phyloP scores from a whole-genome alignment of 331 rosid genomes.

The Cucumis variabilis region DNA sequence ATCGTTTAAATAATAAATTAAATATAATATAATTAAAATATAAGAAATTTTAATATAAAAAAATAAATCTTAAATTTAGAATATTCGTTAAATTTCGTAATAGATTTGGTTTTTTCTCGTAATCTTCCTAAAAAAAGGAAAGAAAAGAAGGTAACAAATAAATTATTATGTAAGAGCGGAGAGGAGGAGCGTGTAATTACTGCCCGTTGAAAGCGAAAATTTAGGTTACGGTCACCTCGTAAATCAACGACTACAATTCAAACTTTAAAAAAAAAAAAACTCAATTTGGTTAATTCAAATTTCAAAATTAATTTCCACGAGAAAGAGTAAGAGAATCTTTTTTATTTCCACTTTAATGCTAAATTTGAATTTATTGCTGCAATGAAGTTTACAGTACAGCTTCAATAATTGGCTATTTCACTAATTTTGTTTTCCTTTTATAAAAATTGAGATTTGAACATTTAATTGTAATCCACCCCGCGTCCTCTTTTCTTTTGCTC shows the following conservation, averaged over 20 bases:
- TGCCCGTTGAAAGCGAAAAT: not conserved
- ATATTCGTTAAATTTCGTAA: too few species aligned
- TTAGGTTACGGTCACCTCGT: not conserved
- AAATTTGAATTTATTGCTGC: conserved; percentile 11
- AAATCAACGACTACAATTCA: not conserved
- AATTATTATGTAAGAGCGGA: not conserved
- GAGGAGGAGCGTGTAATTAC: not conserved
- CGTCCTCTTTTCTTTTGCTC: not conserved
- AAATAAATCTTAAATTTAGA: too few species aligned
- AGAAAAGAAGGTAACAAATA: too few species aligned
- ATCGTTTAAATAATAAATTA: too few species aligned
- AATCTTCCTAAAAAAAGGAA: too few species aligned
- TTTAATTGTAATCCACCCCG: not conserved
- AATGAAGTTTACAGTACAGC: not conserved
- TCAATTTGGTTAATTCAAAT: not conserved
- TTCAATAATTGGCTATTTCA: not conserved
- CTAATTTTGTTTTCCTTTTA: not conserved
- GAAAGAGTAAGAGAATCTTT: not conserved
- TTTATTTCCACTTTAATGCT: not conserved
- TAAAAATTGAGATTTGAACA: not conserved
- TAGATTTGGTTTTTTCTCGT: too few species aligned
- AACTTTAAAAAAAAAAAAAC: not conserved
- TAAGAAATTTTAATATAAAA: too few species aligned
- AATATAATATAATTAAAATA: too few species aligned
- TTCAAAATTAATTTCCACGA: not conserved